These are phyloP conservation scores for Dalbergia cultrata DNA, from an alignment of 306 rosid species.

Conservation along the genomic window DNA sequence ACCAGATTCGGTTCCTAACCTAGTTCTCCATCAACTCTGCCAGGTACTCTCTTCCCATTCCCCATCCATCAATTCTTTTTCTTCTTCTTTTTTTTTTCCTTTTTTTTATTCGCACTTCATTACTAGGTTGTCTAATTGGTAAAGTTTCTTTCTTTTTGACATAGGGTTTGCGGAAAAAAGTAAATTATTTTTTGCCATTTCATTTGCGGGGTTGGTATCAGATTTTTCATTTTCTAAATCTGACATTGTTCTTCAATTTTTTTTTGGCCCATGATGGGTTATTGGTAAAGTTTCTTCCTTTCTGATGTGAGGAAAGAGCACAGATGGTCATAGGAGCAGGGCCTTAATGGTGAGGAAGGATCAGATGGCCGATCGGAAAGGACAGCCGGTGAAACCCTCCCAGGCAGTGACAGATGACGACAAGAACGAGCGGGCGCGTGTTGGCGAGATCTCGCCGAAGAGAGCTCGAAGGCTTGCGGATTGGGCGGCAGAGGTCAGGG, in stretches of 20 bases:
- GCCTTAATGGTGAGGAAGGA: too few species aligned
- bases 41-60: conserved; percentile 57
- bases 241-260: not conserved
- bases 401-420: too few species aligned
- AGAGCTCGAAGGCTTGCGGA: too few species aligned
- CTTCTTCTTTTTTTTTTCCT: not conserved
- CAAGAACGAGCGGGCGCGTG: too few species aligned
- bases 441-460: too few species aligned
- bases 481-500: too few species aligned
- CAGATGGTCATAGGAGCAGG: too few species aligned
- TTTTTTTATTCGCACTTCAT: not conserved
- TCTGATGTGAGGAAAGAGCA: not conserved
- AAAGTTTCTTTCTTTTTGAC: not conserved
- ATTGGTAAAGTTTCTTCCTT: conserved; percentile 28
- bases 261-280: not conserved
- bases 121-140: not conserved
- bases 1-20: conserved; percentile 88
- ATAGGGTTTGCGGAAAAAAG: not conserved
- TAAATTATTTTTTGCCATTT: not conserved
- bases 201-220: not conserved
- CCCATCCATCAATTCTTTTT: not conserved
- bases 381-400: too few species aligned
- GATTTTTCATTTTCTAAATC: not conserved
- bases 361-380: too few species aligned
- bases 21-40: conserved; percentile 72